Evolutionary conservation across 192 early-diverging fungal genomes (phyloP).

Genomic region (Coemansia pectinata): DNA sequence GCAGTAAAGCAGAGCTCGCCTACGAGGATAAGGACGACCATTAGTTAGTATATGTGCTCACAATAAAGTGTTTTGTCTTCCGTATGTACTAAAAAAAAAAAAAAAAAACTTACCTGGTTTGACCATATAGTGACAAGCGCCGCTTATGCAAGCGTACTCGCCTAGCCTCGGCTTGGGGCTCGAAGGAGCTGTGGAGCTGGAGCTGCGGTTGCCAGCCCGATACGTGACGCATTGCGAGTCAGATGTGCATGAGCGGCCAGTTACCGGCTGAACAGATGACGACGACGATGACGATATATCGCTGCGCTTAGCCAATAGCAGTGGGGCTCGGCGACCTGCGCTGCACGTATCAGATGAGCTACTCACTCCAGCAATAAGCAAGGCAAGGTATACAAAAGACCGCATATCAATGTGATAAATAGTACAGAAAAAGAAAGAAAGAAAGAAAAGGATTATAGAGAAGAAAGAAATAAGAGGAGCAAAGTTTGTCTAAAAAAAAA

Average conservation of each 20-base stretch:
- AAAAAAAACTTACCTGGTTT: slow-evolving; percentile 45
- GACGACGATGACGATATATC: neutral
- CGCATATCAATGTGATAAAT: neutral
- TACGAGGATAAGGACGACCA: neutral
- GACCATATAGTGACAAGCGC: slow-evolving; percentile 61
- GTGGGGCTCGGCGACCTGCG: neutral
- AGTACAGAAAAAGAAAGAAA: neutral
- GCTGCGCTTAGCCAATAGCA: slow-evolving; percentile 6
- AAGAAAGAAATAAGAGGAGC: neutral
- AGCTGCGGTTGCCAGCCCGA: slow-evolving; percentile 23
- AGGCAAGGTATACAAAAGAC: slow-evolving; percentile 1
- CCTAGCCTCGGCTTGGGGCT: slow-evolving; percentile 38
- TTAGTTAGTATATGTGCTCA: no score
- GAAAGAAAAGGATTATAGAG: neutral
- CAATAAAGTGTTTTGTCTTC: no score
- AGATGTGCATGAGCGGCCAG: slow-evolving; percentile 24
- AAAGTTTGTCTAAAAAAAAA: neutral
- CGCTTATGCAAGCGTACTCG: slow-evolving; percentile 61
- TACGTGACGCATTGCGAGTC: slow-evolving; percentile 46
- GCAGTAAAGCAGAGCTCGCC: slow-evolving; percentile 56
- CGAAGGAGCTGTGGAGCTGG: neutral
- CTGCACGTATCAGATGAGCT: slow-evolving; percentile 1
- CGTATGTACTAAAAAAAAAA: slow-evolving; percentile 4
- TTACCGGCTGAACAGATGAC: neutral
- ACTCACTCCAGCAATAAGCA: neutral